Base-by-base conservation (phyloP, 768 basidiomycete genomes). In the Pleurotus giganteus region DNA sequence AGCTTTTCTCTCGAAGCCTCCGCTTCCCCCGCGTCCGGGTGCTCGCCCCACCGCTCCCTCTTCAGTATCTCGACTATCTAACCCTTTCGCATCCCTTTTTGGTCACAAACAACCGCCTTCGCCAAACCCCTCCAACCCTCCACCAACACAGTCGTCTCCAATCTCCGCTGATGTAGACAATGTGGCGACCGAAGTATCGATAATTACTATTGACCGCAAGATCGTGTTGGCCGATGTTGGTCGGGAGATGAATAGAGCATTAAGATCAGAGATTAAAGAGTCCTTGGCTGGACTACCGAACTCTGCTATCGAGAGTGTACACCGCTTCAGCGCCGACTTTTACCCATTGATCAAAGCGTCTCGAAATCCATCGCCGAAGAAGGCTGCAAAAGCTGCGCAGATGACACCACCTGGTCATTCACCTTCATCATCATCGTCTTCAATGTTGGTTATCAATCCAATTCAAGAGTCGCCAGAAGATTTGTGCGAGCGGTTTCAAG, bases 81-180 rank as follows among this genome's bases (percentile, higher is more conserved):
- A 88, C 61, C 86, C 91, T 0, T 94, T 94, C 60, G 86, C 89
- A 0, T 86, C 87, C 1, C 76, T 94, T n/a, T 92, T 91, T 61
- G 88, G 84, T 4, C 36, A 69, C 21, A 63, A 13, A 58, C 66
- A 17, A 71, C 63, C 55, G 63, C 62, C 54, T 63, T 62, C 21
- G 63, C 70, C 67, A 67, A 26, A 60, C 62, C 9, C 68, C 49
- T 57, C 69, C 60, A 61, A 66, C 49, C 36, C 62, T 13, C 32
- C 67, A 1, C 58, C 66, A 17, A 47, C 63, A 24, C 57, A 74
- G 24, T 59, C 70, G 1, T 54, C 75, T 1, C 43, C 65, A 57
- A 55, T 69, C 57, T 52, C 74, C 54, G 3, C 67, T 3, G 63
- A 65, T 31, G 53, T 58, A 11, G 74, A 79, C 37, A 61, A 70